Evolutionary conservation across 805 yeast species (phyloP).

Genomic region (Saccharomyces eubayanus): DNA sequence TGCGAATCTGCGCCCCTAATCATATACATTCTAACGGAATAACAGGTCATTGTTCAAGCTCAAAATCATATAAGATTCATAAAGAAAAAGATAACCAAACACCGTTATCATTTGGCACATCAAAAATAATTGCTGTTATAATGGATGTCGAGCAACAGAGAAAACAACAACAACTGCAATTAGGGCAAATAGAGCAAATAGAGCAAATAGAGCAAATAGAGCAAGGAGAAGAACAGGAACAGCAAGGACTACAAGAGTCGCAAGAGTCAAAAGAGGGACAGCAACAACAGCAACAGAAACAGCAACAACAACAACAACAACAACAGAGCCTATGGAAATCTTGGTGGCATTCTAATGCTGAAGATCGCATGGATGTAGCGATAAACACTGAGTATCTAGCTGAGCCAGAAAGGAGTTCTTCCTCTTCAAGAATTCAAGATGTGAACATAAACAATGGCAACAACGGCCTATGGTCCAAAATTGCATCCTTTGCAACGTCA

Average conservation of each 20-base stretch:
- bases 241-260: background rate
- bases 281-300: background rate
- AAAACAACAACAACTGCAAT: background rate
- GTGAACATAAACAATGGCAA: background rate
- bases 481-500: slow-evolving; percentile 8
- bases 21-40: background rate
- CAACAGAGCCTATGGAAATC: background rate
- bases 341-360: background rate
- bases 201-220: too few species aligned
- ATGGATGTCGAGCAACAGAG: background rate
- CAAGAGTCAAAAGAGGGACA: background rate
- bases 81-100: background rate
- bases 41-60: background rate
- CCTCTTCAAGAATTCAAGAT: background rate
- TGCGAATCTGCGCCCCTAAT: background rate
- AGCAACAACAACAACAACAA: background rate
- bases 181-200: background rate
- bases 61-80: background rate
- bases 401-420: background rate
- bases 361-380: background rate
- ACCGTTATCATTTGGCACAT: background rate
- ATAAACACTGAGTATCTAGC: background rate
- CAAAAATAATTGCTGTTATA: background rate
- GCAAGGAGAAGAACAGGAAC: background rate
- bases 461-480: slow-evolving; percentile 3